Conservation (phyloP, 2,329 filamentous ascomycete species). For the Scolecobasidium constrictum region DNA sequence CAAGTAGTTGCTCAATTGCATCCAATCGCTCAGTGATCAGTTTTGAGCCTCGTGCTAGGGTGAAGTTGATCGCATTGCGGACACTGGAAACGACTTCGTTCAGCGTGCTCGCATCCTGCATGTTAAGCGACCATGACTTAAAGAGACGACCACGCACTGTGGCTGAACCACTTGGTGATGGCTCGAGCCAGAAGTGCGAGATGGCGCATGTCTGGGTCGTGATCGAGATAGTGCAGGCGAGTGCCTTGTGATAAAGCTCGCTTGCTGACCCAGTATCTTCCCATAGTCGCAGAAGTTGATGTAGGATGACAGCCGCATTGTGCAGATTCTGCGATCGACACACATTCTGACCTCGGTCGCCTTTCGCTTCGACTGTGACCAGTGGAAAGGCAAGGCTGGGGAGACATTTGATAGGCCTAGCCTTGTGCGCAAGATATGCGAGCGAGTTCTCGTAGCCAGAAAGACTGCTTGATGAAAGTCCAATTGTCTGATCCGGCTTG, state of each 20-base stretch:
- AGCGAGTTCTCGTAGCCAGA: neutral
- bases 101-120: neutral
- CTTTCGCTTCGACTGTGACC: conserved; percentile 5
- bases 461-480: neutral
- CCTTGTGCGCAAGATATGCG: conserved; percentile 1
- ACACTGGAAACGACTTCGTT: neutral
- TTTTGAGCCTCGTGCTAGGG: neutral
- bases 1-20: neutral
- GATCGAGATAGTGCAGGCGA: conserved; percentile 3
- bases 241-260: neutral
- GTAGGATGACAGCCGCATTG: conserved; percentile 6
- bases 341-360: conserved; percentile 4
- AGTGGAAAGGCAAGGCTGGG: conserved; percentile 3
- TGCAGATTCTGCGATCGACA: conserved; percentile 3
- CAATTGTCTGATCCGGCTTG: conserved; percentile 6
- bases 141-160: conserved; percentile 1
- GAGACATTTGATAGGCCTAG: neutral
- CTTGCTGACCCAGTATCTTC: neutral
- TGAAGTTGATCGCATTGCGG: conserved; percentile 2
- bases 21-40: neutral
- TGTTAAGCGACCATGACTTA: conserved; percentile 3
- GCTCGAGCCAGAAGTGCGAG: conserved; percentile 1
- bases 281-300: conserved; percentile 4
- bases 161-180: neutral
- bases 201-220: conserved; percentile 5